Conservation (phyloP, 306 rosid species). For the Cajanus cajan region DNA sequence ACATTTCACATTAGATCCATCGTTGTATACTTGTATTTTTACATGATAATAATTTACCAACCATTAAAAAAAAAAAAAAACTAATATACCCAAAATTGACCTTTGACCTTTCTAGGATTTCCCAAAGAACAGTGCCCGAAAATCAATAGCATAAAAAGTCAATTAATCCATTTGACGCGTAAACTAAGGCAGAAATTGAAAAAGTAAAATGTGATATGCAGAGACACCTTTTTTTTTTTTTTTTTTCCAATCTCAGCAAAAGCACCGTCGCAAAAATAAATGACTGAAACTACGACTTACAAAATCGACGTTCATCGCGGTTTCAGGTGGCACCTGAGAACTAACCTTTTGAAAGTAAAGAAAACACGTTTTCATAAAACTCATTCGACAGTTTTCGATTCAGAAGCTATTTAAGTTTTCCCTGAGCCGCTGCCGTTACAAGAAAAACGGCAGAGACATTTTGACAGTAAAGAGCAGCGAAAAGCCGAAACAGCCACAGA, state of each 20-base stretch:
- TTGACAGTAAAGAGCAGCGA: neutral
- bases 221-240: neutral
- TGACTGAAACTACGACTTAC: conserved; percentile 19
- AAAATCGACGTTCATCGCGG: neutral
- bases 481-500: conserved; percentile 30
- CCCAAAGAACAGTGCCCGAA: neutral
- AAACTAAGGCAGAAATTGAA: neutral
- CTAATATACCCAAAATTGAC: neutral
- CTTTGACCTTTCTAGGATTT: neutral
- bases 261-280: neutral
- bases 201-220: neutral
- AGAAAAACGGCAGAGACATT: neutral
- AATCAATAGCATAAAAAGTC: neutral
- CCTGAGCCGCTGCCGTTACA: neutral
- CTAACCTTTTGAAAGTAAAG: no score
- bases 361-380: neutral
- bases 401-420: neutral
- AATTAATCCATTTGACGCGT: neutral
- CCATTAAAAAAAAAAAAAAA: neutral
- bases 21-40: no score
- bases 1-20: neutral
- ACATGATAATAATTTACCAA: neutral
- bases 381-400: neutral
- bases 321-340: neutral
- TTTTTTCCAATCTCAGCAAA: neutral